A percentile compares a stretch with the other conserved stretches of the same genome.
Conservation (phyloP, 2,329 filamentous ascomycete species). For the Daldinia eschscholtzii region DNA sequence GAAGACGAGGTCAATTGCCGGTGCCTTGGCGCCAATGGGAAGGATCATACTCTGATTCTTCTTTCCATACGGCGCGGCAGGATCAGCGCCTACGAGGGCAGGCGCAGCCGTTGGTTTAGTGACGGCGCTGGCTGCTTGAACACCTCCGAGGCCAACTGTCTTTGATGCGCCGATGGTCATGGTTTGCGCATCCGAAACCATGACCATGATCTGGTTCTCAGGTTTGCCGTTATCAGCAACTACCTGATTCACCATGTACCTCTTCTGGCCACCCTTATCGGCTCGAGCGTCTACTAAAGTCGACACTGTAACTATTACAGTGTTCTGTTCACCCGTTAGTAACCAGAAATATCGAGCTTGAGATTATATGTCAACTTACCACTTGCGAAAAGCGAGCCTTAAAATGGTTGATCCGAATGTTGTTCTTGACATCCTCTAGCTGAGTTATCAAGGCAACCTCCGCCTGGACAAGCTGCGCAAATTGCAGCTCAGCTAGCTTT, state of each 20-base stretch:
- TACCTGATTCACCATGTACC: conserved; percentile 58
- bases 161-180: conserved; percentile 53
- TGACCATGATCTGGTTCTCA: conserved; percentile 54
- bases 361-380: conserved; percentile 45
- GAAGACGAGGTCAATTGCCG: conserved; percentile 50
- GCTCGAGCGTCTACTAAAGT: conserved; percentile 54
- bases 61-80: conserved; percentile 53
- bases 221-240: conserved; percentile 55
- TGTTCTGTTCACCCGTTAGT: conserved; percentile 50
- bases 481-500: conserved; percentile 54
- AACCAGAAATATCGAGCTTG: neutral
- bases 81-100: conserved; percentile 47
- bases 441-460: conserved; percentile 55
- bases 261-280: conserved; percentile 48
- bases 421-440: conserved; percentile 58
- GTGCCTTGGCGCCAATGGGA: conserved; percentile 50
- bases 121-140: conserved; percentile 43
- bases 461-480: conserved; percentile 55
- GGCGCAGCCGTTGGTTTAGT: conserved; percentile 37
- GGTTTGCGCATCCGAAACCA: conserved; percentile 55
- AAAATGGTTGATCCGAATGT: conserved; percentile 58
- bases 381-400: conserved; percentile 54
- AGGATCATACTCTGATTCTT: conserved; percentile 54
- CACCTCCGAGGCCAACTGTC: conserved; percentile 40
- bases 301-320: conserved; percentile 56